Evolutionary conservation across 768 basidiomycete species (phyloP).

Genomic region (Termitomyces titanicus): DNA sequence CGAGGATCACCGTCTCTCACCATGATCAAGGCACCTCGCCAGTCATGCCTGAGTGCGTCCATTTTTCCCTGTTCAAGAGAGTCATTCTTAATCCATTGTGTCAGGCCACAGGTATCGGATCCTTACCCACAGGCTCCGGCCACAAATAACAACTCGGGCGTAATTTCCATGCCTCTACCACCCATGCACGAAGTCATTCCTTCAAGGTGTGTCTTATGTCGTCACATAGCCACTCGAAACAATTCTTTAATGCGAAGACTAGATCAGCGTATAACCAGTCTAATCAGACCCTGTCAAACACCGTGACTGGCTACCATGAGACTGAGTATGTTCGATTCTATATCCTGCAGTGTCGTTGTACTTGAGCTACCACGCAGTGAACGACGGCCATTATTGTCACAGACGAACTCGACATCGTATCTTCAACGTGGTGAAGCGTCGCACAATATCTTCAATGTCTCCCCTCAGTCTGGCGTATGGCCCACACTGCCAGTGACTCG

Average conservation of each 20-base stretch:
- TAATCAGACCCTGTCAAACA: slow-evolving; percentile 15
- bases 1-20: slow-evolving; percentile 22
- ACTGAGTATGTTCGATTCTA: slow-evolving; percentile 24
- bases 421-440: slow-evolving; percentile 20
- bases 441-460: slow-evolving; percentile 18
- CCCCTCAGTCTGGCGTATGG: slow-evolving; percentile 19
- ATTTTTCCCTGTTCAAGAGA: not conserved
- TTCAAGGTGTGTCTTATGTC: slow-evolving; percentile 18
- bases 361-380: slow-evolving; percentile 35
- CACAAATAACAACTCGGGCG: slow-evolving; percentile 22
- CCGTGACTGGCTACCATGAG: slow-evolving; percentile 14
- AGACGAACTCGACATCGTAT: slow-evolving; percentile 28
- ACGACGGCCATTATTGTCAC: slow-evolving; percentile 46
- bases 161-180: slow-evolving; percentile 40
- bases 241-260: not conserved
- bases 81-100: not conserved
- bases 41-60: slow-evolving; percentile 30
- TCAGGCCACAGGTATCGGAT: slow-evolving; percentile 18
- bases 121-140: slow-evolving; percentile 15
- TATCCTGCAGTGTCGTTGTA: not conserved
- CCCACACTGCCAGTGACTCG: slow-evolving; percentile 20
- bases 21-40: slow-evolving; percentile 4
- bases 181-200: slow-evolving; percentile 36
- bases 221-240: not conserved
- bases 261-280: slow-evolving; percentile 22